Evolutionary conservation across 352 stramenopile genomes (phyloP), one percentile per base, ranked within the genome.

Genomic region (Aphanomyces euteiches): DNA sequence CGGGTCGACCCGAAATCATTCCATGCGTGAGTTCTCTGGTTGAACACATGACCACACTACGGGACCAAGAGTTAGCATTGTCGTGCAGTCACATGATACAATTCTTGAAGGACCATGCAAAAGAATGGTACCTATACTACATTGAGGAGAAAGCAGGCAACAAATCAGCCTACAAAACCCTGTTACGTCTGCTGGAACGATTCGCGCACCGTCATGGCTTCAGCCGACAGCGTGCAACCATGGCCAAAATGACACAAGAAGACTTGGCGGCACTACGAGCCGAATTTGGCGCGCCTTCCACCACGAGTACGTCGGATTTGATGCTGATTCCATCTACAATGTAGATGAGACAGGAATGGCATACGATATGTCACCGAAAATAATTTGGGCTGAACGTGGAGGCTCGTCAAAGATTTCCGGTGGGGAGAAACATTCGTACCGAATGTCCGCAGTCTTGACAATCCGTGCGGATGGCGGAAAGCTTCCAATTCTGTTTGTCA

Each of bases 401-500:
- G 73, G 64, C 34, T 77, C 56, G 2, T 15, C 64, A 3, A 66
- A 67, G 19, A 41, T 75, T 8, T 8, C 15, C 0, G 37, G 5
- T 0, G 72, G 60, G 5, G 48, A 74, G 28, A 73, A 75, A 36
- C 65, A 77, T 48, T 77, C 72, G 0, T 41, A 12, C 0, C 64
- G 72, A 3, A 5, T 79, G 3, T 74, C 72, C 2, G 68, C 66
- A 1, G 59, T 77, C 8, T 19, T 79, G 2, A 70, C 72, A 5
- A 7, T 73, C 10, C 38, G 72, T 50, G 74, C 47, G 1, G 72
- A 75, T 50, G 69, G 68, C 3, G 66, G 45, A 6, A 79, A 79
- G 28, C 61, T 75, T 7, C 74, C 72, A 5, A 63, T 79, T 1
- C 41, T 75, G 3, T 74, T 77, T 21, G 74, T 75, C 37, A 12